Evolutionary conservation across 192 early-diverging fungal genomes (phyloP).

Genomic region (Jimgerdemannia flammicorona): DNA sequence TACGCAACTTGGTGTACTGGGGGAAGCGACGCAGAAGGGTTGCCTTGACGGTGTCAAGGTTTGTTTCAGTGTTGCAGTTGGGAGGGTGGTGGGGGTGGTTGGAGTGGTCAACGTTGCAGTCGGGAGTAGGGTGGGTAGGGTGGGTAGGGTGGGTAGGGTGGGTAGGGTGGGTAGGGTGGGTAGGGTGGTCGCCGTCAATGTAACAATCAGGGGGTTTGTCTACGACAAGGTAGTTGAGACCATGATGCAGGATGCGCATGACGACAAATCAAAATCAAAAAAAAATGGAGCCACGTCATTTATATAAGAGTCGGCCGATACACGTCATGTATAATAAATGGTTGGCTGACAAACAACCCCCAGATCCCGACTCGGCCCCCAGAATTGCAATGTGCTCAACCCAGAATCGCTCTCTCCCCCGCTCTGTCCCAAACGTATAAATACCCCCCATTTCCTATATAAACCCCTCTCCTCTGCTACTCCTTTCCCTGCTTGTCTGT

Average conservation of each 20-base stretch:
- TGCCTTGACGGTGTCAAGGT: conserved; percentile 7
- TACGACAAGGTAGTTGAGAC: conserved; percentile 28
- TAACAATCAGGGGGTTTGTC: conserved; percentile 29
- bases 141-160: neutral
- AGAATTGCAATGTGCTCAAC: too few relatives aligned
- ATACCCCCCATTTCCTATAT: neutral
- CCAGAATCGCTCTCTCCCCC: neutral
- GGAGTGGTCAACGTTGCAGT: neutral
- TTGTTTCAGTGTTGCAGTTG: neutral
- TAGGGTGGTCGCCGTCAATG: neutral
- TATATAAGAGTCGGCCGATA: too few relatives aligned
- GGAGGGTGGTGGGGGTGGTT: conserved; percentile 3
- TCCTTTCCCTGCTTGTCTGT: neutral
- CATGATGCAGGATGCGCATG: conserved; percentile 13
- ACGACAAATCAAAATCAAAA: too few relatives aligned
- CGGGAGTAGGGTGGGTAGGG: neutral
- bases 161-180: neutral
- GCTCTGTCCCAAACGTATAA: neutral
- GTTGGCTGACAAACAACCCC: too few relatives aligned
- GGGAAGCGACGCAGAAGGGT: conserved; percentile 21
- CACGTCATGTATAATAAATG: too few relatives aligned
- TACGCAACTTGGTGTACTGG: conserved; percentile 20
- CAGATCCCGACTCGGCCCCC: too few relatives aligned
- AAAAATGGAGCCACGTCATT: too few relatives aligned
- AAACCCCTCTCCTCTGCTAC: neutral